phyloP scores from a whole-genome alignment of 1,284 basidiomycete genomes.

The Leccinum griseonigrum region DNA sequence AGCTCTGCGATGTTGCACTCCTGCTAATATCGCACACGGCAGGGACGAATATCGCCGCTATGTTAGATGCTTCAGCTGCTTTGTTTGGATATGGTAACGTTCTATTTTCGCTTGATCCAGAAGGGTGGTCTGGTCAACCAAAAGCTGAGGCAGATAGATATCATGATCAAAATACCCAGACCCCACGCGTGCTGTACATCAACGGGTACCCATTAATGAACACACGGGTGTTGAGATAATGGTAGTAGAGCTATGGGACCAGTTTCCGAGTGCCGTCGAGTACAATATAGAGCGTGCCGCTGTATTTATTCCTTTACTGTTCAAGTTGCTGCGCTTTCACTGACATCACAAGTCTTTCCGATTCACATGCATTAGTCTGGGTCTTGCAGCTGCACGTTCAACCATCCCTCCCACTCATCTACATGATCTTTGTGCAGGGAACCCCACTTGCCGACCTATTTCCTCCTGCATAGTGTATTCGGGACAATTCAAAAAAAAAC shows the following conservation, averaged over 20 bases:
- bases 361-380: background rate
- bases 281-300: background rate
- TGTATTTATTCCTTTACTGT: background rate
- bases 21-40: conserved; percentile 54
- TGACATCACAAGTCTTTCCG: background rate
- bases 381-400: too few relatives aligned
- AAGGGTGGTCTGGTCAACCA: conserved; percentile 32
- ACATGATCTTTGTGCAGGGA: too few relatives aligned
- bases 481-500: too few relatives aligned
- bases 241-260: background rate
- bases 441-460: background rate
- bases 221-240: conserved; percentile 62
- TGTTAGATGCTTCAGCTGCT: conserved; percentile 51
- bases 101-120: conserved; percentile 49
- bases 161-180: conserved; percentile 13
- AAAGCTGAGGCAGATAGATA: conserved; percentile 15
- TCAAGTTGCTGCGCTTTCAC: background rate
- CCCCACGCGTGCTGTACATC: conserved; percentile 61
- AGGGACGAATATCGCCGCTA: conserved; percentile 50
- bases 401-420: too few relatives aligned
- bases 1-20: conserved; percentile 56
- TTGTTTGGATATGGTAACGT: conserved; percentile 47
- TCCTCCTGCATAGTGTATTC: background rate
- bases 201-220: conserved; percentile 76
- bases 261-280: background rate